Base-by-base conservation (phyloP, 202 grass and related monocot genomes). In the Cymbopogon flexuosus region DNA sequence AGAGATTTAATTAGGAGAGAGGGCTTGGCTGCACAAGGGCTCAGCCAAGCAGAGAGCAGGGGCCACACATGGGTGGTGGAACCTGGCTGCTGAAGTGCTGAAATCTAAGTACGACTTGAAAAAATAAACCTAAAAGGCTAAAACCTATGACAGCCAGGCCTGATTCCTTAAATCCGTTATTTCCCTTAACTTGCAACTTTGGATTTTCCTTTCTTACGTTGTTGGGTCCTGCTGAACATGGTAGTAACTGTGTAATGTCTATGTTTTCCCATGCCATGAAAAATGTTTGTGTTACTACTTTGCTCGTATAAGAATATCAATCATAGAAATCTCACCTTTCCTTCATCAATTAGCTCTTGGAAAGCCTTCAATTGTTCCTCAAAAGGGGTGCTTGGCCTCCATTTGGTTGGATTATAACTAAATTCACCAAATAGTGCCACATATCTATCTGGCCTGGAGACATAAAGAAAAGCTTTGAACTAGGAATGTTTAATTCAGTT, bases 381-480 rank as follows among this genome's bases (percentile, higher is more conserved):
- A 57, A 97, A 94, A 34, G 94, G 94, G 21, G 94, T 34, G 14
- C 94, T 88, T 76, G 92, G 84, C 69, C 94, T 92, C 94, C 94
- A 97, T 91, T 90, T 97, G 68, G 84, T 65, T 79, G 88, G 29
- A 81, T 92, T 49, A 79, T 97, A 97, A 81, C 84, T 58, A 31
- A 84, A 97, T 78, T 89, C 89, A 54, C 94, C 94, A 75, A 94
- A 97, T 45, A 97, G 57, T 39, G 79, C 22, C 57, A 97, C 94
- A 89, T 97, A 97, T 60, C 94, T 91, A 94, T 97, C 94, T 79
- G 94, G 91, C 94, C 94, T 97, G 81, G 68, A 88, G 24, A 89
- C 41, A 84, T 43, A 66, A 61, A 67, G 10, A 4, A 81, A 72
- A 86, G 51, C 27, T 65, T 75, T 75, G 39, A 72, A 46, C 39